These are phyloP conservation scores for Malus hybrid DNA, from an alignment of 331 rosid genomes.

Conservation along the genomic window DNA sequence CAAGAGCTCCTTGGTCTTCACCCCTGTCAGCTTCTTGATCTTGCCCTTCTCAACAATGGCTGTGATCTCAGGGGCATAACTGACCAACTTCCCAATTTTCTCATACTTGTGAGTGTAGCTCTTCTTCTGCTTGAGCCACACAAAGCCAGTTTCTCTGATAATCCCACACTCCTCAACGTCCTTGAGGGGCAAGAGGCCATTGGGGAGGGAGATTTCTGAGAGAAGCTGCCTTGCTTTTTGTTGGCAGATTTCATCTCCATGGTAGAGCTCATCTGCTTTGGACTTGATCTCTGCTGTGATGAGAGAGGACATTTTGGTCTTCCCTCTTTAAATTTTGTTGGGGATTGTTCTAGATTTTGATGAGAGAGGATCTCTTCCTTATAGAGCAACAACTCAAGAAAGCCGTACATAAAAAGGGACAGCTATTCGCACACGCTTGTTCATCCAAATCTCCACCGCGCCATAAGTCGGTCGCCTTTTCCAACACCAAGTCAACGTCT, in stretches of 20 bases:
- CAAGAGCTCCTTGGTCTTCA: slow-evolving; percentile 75
- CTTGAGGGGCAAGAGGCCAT: slow-evolving; percentile 61
- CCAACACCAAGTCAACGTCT: slow-evolving; percentile 85
- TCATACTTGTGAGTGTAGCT: slow-evolving; percentile 62
- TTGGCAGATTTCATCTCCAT: slow-evolving; percentile 58
- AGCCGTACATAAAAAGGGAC: slow-evolving; percentile 79
- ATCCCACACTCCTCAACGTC: slow-evolving; percentile 74
- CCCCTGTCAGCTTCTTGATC: slow-evolving; percentile 79
- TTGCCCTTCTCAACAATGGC: slow-evolving; percentile 45
- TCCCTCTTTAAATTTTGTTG: neutral
- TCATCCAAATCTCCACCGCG: slow-evolving; percentile 98
- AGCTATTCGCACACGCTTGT: slow-evolving; percentile 83
- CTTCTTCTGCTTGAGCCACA: slow-evolving; percentile 84
- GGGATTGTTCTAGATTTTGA: too few species aligned
- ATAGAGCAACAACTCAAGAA: slow-evolving; percentile 75
- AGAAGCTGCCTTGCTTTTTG: slow-evolving; percentile 46
- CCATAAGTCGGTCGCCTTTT: slow-evolving; percentile 92
- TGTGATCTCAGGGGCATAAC: slow-evolving; percentile 62
- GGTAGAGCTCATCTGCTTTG: slow-evolving; percentile 61
- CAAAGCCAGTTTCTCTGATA: slow-evolving; percentile 55
- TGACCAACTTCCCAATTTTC: slow-evolving; percentile 52
- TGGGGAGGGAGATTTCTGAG: slow-evolving; percentile 53
- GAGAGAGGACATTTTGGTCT: slow-evolving; percentile 44
- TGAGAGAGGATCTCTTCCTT: too few species aligned
- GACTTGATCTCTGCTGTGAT: slow-evolving; percentile 39